Evolutionary conservation across 129 eudicot genomes (phyloP), one percentile per base, ranked within the genome.

Genomic region (Artemisia tridentata): DNA sequence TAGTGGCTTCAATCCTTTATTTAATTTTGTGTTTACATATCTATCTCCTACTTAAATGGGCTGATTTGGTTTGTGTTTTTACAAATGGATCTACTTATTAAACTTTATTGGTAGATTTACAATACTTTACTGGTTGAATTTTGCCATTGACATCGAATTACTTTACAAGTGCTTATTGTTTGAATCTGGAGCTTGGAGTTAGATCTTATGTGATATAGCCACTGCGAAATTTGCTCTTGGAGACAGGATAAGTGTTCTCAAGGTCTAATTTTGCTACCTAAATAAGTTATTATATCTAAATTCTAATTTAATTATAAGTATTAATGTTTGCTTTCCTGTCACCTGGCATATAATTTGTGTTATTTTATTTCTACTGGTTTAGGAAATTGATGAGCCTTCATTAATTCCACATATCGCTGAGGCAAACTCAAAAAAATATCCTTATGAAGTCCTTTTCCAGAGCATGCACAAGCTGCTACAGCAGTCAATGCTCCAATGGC

Each of bases 181-280:
- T n/a, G n/a, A n/a, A n/a, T n/a, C n/a, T n/a, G n/a, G n/a, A n/a
- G n/a, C n/a, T n/a, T n/a, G n/a, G n/a, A n/a, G n/a, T n/a, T n/a
- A n/a, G n/a, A n/a, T n/a, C n/a, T n/a, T n/a, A n/a, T n/a, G n/a
- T n/a, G n/a, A n/a, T n/a, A n/a, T n/a, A n/a, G n/a, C n/a, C n/a
- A n/a, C n/a, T n/a, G n/a, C n/a, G n/a, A n/a, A n/a, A n/a, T 93
- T 93, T 82, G 96, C 98, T 81, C 80, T 93, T 46, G 98, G 97
- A 54, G 98, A 93, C 27, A 84, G 98, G 80, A 88, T 93, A 77
- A 87, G 75, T 67, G 86, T 89, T 74, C 88, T 93, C 67, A 93
- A 89, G 98, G 98, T 93, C 58, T 72, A 31, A 31, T 57, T 65
- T 72, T 57, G 10, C 43, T 54, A 63, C 55, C 25, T 50, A 46